phyloP scores from a whole-genome alignment of 192 early-diverging fungal species.

The Gigaspora rosea region DNA sequence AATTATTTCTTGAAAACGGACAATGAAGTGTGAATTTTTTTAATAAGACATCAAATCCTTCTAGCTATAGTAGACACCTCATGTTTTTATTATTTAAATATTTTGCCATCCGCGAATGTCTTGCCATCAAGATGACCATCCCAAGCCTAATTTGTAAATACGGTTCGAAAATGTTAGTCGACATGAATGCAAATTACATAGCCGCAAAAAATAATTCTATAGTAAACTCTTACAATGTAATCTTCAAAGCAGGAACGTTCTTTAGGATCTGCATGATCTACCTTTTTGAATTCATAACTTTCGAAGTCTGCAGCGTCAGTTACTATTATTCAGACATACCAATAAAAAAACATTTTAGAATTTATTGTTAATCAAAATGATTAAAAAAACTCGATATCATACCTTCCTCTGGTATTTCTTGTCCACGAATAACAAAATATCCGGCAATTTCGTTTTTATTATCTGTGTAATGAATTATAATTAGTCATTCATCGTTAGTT shows the following conservation, averaged over 20 bases:
- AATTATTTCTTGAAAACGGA: no score
- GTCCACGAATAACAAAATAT: slow-evolving; percentile 93
- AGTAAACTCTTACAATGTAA: slow-evolving; percentile 31
- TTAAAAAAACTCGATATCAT: background rate
- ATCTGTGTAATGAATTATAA: slow-evolving; percentile 40
- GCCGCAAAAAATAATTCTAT: background rate
- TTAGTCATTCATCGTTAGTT: background rate
- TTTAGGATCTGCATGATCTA: slow-evolving; percentile 67
- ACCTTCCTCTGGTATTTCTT: slow-evolving; percentile 73
- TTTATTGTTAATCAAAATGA: background rate
- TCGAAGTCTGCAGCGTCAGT: slow-evolving; percentile 86
- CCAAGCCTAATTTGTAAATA: slow-evolving; percentile 64
- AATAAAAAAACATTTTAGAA: slow-evolving; percentile 31
- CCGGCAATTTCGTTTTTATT: slow-evolving; percentile 89
- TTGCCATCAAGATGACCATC: slow-evolving; percentile 76
- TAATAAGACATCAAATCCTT: no score
- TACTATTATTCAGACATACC: slow-evolving; percentile 41
- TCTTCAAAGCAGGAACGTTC: slow-evolving; percentile 61
- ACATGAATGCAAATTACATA: background rate
- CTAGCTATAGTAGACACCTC: no score
- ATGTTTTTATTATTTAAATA: slow-evolving; percentile 67
- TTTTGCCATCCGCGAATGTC: slow-evolving; percentile 82
- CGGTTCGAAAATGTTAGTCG: slow-evolving; percentile 37
- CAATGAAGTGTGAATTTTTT: no score
- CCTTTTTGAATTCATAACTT: slow-evolving; percentile 80